A percentile compares a stretch with the other conserved stretches of the same genome.
phyloP scores from a whole-genome alignment of 2,329 filamentous ascomycete genomes.

The Alternaria triticina region DNA sequence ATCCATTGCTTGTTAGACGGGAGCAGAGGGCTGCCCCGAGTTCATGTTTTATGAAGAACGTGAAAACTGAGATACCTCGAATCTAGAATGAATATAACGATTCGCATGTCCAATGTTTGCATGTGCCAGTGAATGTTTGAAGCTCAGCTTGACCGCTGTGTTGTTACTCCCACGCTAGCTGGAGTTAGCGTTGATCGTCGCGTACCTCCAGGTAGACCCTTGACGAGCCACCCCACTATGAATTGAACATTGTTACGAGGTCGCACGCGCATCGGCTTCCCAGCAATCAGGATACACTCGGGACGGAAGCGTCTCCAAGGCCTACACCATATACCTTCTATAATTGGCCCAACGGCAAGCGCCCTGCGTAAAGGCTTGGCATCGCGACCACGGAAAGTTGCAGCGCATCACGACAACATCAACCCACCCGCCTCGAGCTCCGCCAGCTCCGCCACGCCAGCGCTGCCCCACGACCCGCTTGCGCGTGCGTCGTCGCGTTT shows the following conservation, averaged over 20 bases:
- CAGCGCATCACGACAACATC: slow-evolving; percentile 21
- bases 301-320: background rate
- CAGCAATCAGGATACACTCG: background rate
- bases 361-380: slow-evolving; percentile 24
- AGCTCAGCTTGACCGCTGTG: slow-evolving; percentile 2
- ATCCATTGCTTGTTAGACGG: slow-evolving; percentile 19
- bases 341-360: slow-evolving; percentile 16
- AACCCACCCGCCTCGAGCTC: slow-evolving; percentile 21
- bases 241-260: background rate
- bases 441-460: slow-evolving; percentile 21
- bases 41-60: slow-evolving; percentile 11
- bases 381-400: slow-evolving; percentile 13
- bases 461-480: slow-evolving; percentile 29
- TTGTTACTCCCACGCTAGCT: slow-evolving; percentile 10
- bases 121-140: background rate
- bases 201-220: slow-evolving; percentile 1
- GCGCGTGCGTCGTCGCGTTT: slow-evolving; percentile 31
- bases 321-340: background rate
- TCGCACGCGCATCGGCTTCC: background rate
- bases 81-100: slow-evolving; percentile 33
- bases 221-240: slow-evolving; percentile 7
- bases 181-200: slow-evolving; percentile 1
- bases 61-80: slow-evolving; percentile 24
- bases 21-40: slow-evolving; percentile 20
- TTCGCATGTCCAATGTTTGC: slow-evolving; percentile 12